These are phyloP conservation scores for Chlamydomonas incerta DNA, from an alignment of 139 green algal species.

Conservation along the genomic window DNA sequence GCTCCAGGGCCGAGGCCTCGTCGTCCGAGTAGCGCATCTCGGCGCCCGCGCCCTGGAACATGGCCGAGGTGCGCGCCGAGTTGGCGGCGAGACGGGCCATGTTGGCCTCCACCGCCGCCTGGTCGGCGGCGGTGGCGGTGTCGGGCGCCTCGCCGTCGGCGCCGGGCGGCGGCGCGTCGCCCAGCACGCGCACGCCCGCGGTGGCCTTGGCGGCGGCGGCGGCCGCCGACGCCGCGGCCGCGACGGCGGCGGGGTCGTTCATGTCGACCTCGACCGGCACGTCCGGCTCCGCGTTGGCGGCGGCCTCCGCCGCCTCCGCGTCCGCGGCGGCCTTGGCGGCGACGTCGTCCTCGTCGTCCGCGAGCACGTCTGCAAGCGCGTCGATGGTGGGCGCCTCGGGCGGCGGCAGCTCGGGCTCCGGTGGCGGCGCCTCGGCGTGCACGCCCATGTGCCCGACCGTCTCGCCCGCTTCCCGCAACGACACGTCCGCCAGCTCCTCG, in stretches of 20 bases:
- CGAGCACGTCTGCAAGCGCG: conserved; percentile 5
- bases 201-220: conserved; percentile 21
- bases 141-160: background rate
- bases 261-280: background rate
- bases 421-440: background rate
- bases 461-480: conserved; percentile 19
- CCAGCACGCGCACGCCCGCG: background rate
- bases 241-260: conserved; percentile 12
- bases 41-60: conserved; percentile 38
- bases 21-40: conserved; percentile 37
- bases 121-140: background rate
- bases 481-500: background rate
- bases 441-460: background rate
- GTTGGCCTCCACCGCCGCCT: conserved; percentile 2
- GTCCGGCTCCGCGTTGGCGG: background rate
- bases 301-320: background rate
- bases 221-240: background rate
- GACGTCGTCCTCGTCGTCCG: conserved; percentile 12
- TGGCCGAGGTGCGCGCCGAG: conserved; percentile 33
- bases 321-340: background rate
- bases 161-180: background rate
- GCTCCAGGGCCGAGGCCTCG: conserved; percentile 24
- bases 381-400: conserved; percentile 11
- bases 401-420: background rate
- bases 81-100: conserved; percentile 29